Conservation (phyloP, 148 eudicot species). For the Suaeda aralocaspica region DNA sequence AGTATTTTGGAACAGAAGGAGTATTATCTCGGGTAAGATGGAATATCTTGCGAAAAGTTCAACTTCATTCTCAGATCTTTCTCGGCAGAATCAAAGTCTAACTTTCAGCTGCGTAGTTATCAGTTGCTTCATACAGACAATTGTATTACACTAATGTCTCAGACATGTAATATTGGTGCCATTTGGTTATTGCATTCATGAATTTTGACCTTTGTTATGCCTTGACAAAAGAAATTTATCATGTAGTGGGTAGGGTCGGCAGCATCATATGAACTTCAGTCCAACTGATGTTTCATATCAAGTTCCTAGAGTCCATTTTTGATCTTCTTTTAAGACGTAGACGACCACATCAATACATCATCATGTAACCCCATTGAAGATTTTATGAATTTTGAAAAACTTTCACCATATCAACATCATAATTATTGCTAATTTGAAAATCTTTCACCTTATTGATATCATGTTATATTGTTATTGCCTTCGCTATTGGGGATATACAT, state of each 20-base stretch:
- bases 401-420: no score
- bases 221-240: not conserved
- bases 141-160: not conserved
- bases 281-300: constrained; percentile 6
- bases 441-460: no score
- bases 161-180: not conserved
- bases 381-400: not conserved
- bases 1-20: no score
- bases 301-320: not conserved
- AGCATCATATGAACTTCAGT: not conserved
- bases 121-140: not conserved
- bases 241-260: constrained; percentile 3
- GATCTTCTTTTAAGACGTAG: not conserved
- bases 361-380: not conserved
- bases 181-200: not conserved
- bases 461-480: not conserved
- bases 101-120: not conserved
- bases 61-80: no score
- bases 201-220: not conserved
- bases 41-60: not conserved
- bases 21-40: no score
- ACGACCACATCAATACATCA: no score
- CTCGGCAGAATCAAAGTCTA: not conserved
- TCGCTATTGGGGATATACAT: not conserved
- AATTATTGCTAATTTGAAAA: no score